phyloP scores from a whole-genome alignment of 805 yeast genomes.

The Wickerhamomyces ciferrii region DNA sequence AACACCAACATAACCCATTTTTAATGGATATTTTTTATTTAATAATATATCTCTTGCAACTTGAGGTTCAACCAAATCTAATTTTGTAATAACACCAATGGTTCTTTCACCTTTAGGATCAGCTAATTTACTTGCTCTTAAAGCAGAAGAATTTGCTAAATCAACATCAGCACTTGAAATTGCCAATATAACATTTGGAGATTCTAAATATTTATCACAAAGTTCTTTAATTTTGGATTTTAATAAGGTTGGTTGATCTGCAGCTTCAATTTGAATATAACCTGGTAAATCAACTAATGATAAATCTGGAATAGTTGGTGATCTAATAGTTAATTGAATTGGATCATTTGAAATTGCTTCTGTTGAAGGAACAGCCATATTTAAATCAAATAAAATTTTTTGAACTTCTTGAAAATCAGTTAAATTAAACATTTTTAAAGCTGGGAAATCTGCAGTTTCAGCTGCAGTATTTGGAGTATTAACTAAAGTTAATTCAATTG shows the following conservation, averaged over 20 bases:
- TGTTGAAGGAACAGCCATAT: constrained; percentile 82
- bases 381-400: constrained; percentile 77
- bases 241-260: constrained; percentile 86
- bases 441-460: constrained; percentile 91
- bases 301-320: constrained; percentile 88
- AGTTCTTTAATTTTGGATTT: constrained; percentile 73
- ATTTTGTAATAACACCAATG: constrained; percentile 90
- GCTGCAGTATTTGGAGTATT: constrained; percentile 80
- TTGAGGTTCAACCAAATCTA: constrained; percentile 82
- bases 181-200: constrained; percentile 92
- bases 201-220: constrained; percentile 81
- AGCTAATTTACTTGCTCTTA: constrained; percentile 80
- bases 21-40: constrained; percentile 82
- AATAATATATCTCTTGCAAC: constrained; percentile 62
- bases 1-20: constrained; percentile 99
- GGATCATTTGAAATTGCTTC: constrained; percentile 93
- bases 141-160: constrained; percentile 91
- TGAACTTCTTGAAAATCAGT: constrained; percentile 90
- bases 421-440: constrained; percentile 72
- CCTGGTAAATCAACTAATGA: constrained; percentile 96
- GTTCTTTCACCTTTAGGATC: constrained; percentile 97
- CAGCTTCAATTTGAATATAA: constrained; percentile 93
- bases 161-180: constrained; percentile 98
- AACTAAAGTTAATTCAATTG: constrained; percentile 89
- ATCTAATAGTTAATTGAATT: constrained; percentile 83